A percentile compares a stretch with the other conserved stretches of the same genome.
phyloP scores from a whole-genome alignment of 768 basidiomycete species.

The Arthromyces matolae region DNA sequence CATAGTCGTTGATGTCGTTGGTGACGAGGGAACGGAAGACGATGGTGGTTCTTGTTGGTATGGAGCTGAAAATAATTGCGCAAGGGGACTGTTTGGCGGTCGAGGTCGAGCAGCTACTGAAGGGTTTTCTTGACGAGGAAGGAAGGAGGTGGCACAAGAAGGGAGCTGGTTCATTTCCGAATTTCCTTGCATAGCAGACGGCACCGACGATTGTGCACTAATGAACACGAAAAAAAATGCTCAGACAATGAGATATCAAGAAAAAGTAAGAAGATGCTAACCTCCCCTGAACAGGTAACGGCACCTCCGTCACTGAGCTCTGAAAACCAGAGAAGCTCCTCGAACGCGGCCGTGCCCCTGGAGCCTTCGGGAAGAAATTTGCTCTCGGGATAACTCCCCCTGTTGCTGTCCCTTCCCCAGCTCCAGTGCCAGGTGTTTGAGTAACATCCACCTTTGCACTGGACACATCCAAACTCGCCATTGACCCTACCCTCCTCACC shows the following conservation, averaged over 20 bases:
- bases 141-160: too few relatives aligned
- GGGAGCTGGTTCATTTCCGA: too few relatives aligned
- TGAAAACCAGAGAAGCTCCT: slow-evolving; percentile 77
- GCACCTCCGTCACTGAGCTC: slow-evolving; percentile 28
- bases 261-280: slow-evolving; percentile 10
- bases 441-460: too few relatives aligned
- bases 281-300: slow-evolving; percentile 20
- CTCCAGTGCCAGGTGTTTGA: not conserved
- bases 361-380: slow-evolving; percentile 60
- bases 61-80: slow-evolving; percentile 18
- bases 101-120: too few relatives aligned
- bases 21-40: slow-evolving; percentile 19
- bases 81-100: slow-evolving; percentile 36
- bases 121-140: too few relatives aligned
- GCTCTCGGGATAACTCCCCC: slow-evolving; percentile 45
- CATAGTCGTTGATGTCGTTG: slow-evolving; percentile 15
- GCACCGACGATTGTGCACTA: too few relatives aligned
- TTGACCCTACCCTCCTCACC: slow-evolving; percentile 6
- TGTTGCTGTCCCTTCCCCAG: not conserved
- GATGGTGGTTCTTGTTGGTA: slow-evolving; percentile 4
- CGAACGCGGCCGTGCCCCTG: slow-evolving; percentile 58
- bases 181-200: too few relatives aligned
- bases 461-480: slow-evolving; percentile 9
- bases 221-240: too few relatives aligned
- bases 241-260: too few relatives aligned